phyloP scores from a whole-genome alignment of 1,284 basidiomycete species.

The Pseudomicrostroma phylloplanum region DNA sequence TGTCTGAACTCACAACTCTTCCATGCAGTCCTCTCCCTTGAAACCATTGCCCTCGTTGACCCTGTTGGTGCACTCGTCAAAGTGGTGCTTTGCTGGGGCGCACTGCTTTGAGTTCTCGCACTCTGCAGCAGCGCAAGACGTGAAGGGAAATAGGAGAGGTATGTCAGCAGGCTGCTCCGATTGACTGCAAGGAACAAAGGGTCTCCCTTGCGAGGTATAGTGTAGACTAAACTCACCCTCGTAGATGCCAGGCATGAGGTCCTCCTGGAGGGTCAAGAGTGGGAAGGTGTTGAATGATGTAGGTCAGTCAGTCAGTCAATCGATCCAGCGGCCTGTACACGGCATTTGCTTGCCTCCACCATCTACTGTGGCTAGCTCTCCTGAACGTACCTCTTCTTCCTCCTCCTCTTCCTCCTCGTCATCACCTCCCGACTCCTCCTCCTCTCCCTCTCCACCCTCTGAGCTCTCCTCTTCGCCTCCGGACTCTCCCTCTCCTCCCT shows the following conservation, averaged over 20 bases:
- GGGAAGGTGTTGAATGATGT: not conserved
- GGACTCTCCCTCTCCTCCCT: conserved; percentile 11
- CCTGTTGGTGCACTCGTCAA: conserved; percentile 48
- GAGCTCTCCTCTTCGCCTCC: conserved; percentile 10
- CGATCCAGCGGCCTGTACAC: not conserved
- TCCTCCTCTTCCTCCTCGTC: conserved; percentile 39
- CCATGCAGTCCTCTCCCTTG: conserved; percentile 48
- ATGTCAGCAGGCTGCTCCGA: not conserved
- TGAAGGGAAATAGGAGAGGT: not conserved
- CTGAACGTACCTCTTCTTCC: conserved; percentile 44
- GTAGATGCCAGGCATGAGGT: conserved; percentile 17
- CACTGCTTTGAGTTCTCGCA: conserved; percentile 48
- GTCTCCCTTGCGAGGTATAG: not conserved
- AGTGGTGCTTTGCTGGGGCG: conserved; percentile 46
- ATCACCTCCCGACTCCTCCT: conserved; percentile 23
- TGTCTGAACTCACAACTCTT: conserved; percentile 45
- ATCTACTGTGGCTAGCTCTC: too few relatives aligned
- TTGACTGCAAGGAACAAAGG: not conserved
- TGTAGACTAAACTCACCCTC: conserved; percentile 14
- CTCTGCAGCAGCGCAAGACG: conserved; percentile 11
- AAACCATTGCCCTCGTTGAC: conserved; percentile 46
- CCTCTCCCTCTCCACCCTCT: conserved; percentile 8
- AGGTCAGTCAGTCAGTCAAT: conserved; percentile 5
- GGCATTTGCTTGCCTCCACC: too few relatives aligned
- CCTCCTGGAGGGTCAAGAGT: not conserved